phyloP scores from a whole-genome alignment of 805 yeast genomes.

The Ogataea kodamae region DNA sequence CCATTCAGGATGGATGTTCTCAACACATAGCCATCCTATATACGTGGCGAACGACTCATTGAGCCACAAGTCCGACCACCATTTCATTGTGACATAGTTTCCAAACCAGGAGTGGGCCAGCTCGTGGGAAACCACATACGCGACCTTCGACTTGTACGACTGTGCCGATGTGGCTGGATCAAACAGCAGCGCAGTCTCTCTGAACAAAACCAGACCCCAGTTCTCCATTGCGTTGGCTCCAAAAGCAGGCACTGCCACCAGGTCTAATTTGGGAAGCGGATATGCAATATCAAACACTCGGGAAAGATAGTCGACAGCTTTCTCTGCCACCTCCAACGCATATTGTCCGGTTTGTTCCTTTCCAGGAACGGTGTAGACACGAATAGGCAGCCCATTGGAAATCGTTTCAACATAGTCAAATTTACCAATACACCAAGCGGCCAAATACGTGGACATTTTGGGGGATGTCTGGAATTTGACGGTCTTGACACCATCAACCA shows the following conservation, averaged over 20 bases:
- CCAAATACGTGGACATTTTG: conserved; percentile 51
- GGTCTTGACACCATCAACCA: conserved; percentile 17
- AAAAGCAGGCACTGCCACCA: conserved; percentile 74
- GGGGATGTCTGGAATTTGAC: conserved; percentile 47
- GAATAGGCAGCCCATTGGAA: conserved; percentile 45
- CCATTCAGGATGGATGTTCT: conserved; percentile 76
- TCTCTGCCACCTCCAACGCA: conserved; percentile 46
- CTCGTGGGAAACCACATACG: conserved; percentile 82
- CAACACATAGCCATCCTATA: conserved; percentile 71
- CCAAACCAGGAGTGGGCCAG: conserved; percentile 93
- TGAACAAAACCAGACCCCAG: conserved; percentile 77
- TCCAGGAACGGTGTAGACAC: conserved; percentile 53
- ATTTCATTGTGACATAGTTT: conserved; percentile 82
- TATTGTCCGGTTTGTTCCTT: conserved; percentile 43
- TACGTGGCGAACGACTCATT: conserved; percentile 91
- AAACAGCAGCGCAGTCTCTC: conserved; percentile 53
- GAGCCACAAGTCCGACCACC: conserved; percentile 93
- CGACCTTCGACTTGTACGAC: conserved; percentile 62
- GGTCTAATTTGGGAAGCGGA: conserved; percentile 80
- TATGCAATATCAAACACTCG: conserved; percentile 49
- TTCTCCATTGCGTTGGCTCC: conserved; percentile 91
- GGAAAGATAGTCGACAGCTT: conserved; percentile 48
- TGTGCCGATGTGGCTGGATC: conserved; percentile 45
- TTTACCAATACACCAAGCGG: conserved; percentile 59
- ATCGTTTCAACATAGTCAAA: conserved; percentile 49